A percentile compares a stretch with the other conserved stretches of the same genome.
phyloP scores from a whole-genome alignment of 352 stramenopile species.

The Phytophthora multivora region DNA sequence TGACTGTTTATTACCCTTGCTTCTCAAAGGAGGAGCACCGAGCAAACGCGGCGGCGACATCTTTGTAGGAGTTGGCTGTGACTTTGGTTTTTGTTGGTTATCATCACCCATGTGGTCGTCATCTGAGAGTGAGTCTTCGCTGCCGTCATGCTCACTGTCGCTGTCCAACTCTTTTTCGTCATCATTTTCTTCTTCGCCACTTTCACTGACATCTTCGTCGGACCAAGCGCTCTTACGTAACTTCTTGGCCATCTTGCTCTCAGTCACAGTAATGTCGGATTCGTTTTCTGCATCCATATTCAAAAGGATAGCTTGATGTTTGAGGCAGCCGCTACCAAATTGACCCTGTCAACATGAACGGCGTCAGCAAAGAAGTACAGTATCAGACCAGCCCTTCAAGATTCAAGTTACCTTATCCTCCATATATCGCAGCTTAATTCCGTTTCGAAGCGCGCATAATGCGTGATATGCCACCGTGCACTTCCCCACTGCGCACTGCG shows the following conservation, averaged over 20 bases:
- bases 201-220: conserved; percentile 29
- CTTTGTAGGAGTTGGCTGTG: conserved; percentile 22
- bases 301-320: conserved; percentile 65
- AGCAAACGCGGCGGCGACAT: conserved; percentile 25
- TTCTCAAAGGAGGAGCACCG: conserved; percentile 11
- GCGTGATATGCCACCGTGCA: conserved; percentile 79
- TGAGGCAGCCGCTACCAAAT: conserved; percentile 68
- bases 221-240: conserved; percentile 34
- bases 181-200: conserved; percentile 25
- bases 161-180: conserved; percentile 44
- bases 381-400: neutral
- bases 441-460: conserved; percentile 60
- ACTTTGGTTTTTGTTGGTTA: conserved; percentile 5
- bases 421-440: conserved; percentile 69
- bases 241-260: conserved; percentile 25
- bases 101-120: conserved; percentile 8
- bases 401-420: conserved; percentile 45
- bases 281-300: conserved; percentile 31
- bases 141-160: conserved; percentile 44
- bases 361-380: neutral
- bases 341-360: conserved; percentile 36
- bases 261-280: conserved; percentile 5
- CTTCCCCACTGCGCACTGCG: conserved; percentile 69
- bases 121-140: conserved; percentile 28
- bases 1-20: conserved; percentile 3